Conservation (phyloP, 805 yeast species). For the Starmerella asiatica region DNA sequence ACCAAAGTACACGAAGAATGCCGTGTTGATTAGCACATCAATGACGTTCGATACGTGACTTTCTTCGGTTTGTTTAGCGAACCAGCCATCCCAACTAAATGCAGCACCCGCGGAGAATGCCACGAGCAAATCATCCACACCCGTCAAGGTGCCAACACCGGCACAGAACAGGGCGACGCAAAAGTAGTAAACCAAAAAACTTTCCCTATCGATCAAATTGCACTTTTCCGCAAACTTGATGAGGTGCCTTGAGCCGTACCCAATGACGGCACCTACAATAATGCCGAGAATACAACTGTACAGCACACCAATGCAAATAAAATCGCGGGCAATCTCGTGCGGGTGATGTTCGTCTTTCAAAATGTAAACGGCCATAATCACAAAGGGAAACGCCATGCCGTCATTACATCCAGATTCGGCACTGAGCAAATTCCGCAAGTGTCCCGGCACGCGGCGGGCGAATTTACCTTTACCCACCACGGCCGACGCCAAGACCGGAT, state of each 20-base stretch:
- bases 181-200: conserved; percentile 72
- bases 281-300: conserved; percentile 77
- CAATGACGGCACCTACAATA: conserved; percentile 57
- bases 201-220: conserved; percentile 70
- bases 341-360: conserved; percentile 54
- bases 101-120: conserved; percentile 90
- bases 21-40: conserved; percentile 66
- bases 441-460: conserved; percentile 87
- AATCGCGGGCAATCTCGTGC: conserved; percentile 59
- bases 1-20: conserved; percentile 82
- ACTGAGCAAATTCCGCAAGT: conserved; percentile 63
- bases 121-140: conserved; percentile 77
- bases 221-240: conserved; percentile 60
- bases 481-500: conserved; percentile 89
- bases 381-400: conserved; percentile 93
- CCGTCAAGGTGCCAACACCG: conserved; percentile 77
- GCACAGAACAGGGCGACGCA: conserved; percentile 74
- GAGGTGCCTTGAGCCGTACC: conserved; percentile 54
- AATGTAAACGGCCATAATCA: conserved; percentile 51
- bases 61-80: conserved; percentile 68
- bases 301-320: conserved; percentile 62
- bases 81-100: conserved; percentile 89
- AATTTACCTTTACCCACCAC: conserved; percentile 90
- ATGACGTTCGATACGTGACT: conserved; percentile 82
- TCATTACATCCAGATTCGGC: conserved; percentile 89